These are phyloP conservation scores for Crithidia sp. DNA, from an alignment of 208 protist species.

Conservation along the genomic window DNA sequence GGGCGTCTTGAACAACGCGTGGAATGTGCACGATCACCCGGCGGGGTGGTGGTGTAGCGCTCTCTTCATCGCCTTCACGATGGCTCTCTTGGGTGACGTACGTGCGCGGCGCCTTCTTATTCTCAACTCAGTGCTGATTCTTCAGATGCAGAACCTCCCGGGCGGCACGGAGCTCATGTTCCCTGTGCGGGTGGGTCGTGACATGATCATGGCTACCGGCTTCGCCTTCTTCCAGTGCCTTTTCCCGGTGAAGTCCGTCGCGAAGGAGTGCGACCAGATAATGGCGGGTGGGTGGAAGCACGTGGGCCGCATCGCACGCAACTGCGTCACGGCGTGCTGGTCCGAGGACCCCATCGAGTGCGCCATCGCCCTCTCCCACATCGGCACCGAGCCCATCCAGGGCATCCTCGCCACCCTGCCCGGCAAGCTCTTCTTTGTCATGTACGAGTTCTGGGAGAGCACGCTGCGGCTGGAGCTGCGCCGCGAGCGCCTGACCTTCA, in stretches of 20 bases:
- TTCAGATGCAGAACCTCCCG: conserved; percentile 54
- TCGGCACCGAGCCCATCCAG: conserved; percentile 50
- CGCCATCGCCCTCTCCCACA: conserved; percentile 34
- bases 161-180: conserved; percentile 32
- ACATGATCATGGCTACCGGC: conserved; percentile 40
- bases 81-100: conserved; percentile 64
- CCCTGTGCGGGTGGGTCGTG: conserved; percentile 45
- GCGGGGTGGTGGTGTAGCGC: conserved; percentile 65
- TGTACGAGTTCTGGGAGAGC: conserved; percentile 66
- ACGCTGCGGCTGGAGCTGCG: conserved; percentile 65
- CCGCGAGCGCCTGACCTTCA: conserved; percentile 44
- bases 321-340: conserved; percentile 48
- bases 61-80: conserved; percentile 42
- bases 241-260: conserved; percentile 41
- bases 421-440: conserved; percentile 43
- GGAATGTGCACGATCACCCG: conserved; percentile 31
- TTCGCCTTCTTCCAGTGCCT: conserved; percentile 56
- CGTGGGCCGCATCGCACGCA: conserved; percentile 34
- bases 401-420: conserved; percentile 25
- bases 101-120: conserved; percentile 48
- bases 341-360: conserved; percentile 56
- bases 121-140: conserved; percentile 52
- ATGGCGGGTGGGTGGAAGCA: conserved; percentile 38
- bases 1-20: conserved; percentile 46
- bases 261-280: conserved; percentile 39